These are phyloP conservation scores for Favolaschia claudopus DNA, from an alignment of 768 basidiomycete species.

Conservation along the genomic window DNA sequence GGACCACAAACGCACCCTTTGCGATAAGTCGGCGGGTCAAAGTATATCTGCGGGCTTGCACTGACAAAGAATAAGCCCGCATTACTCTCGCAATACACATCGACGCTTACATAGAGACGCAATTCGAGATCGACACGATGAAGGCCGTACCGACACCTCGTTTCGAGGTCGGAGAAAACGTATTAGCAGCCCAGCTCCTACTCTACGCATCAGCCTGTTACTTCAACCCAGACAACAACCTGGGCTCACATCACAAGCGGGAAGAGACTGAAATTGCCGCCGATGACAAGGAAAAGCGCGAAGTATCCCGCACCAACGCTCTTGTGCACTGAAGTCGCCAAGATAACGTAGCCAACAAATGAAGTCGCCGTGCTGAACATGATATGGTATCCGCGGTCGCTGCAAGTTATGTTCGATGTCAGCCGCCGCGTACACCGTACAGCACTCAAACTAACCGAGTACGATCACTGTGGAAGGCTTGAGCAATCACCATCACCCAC, in stretches of 20 bases:
- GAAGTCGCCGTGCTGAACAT: constrained; percentile 56
- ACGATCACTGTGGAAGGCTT: constrained; percentile 62
- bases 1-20: constrained; percentile 42
- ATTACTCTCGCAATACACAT: background rate
- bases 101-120: constrained; percentile 59
- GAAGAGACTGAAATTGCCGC: constrained; percentile 62
- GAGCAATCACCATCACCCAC: constrained; percentile 62
- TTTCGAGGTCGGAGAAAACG: constrained; percentile 66
- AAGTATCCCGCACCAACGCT: constrained; percentile 64
- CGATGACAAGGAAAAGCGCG: constrained; percentile 63
- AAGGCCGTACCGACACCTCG: constrained; percentile 68
- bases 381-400: constrained; percentile 63
- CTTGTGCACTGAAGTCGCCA: constrained; percentile 58
- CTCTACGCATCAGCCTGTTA: background rate
- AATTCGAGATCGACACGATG: constrained; percentile 66
- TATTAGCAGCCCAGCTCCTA: constrained; percentile 69
- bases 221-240: constrained; percentile 18
- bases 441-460: constrained; percentile 34
- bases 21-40: constrained; percentile 56
- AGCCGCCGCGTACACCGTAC: background rate
- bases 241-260: constrained; percentile 68
- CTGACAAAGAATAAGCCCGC: constrained; percentile 32
- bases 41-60: constrained; percentile 65
- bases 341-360: constrained; percentile 60
- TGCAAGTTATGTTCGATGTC: no score